Conservation (phyloP, 1,284 basidiomycete genomes). For the Melampsora larici-populina region DNA sequence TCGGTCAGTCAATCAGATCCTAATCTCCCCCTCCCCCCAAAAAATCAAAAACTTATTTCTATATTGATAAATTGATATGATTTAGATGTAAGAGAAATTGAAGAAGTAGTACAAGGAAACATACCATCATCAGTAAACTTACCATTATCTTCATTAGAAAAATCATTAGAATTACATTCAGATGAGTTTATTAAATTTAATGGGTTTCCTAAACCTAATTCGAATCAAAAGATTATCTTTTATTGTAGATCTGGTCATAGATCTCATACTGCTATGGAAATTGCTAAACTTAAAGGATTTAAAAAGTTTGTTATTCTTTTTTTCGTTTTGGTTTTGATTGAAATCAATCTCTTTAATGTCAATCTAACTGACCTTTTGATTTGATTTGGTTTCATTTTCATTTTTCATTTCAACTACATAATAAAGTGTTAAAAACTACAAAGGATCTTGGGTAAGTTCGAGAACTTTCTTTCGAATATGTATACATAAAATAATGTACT, state of each 20-base stretch:
- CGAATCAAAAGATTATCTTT: conserved; percentile 77
- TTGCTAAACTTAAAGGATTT: conserved; percentile 79
- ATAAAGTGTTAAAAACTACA: conserved; percentile 14
- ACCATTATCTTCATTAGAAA: conserved; percentile 74
- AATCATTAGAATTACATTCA: conserved; percentile 65
- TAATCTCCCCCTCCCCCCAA: no score
- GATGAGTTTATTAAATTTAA: conserved; percentile 60
- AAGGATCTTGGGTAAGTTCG: conserved; percentile 27
- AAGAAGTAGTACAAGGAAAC: conserved; percentile 87
- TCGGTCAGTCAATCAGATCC: conserved; percentile 56
- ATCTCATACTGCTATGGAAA: conserved; percentile 75
- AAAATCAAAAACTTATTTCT: conserved; percentile 47
- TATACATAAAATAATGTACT: neutral
- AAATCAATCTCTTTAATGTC: neutral
- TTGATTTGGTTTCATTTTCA: neutral
- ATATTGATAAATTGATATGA: no score
- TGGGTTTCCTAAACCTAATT: conserved; percentile 77
- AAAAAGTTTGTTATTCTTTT: conserved; percentile 63
- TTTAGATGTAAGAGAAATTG: conserved; percentile 79
- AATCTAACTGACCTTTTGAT: neutral
- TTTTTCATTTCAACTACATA: neutral
- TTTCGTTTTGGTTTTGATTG: neutral
- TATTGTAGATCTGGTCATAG: conserved; percentile 91
- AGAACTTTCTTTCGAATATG: neutral
- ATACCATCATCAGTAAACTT: conserved; percentile 94